These are phyloP conservation scores for Silene vulgaris DNA, from an alignment of 179 eudicot species.

Conservation along the genomic window DNA sequence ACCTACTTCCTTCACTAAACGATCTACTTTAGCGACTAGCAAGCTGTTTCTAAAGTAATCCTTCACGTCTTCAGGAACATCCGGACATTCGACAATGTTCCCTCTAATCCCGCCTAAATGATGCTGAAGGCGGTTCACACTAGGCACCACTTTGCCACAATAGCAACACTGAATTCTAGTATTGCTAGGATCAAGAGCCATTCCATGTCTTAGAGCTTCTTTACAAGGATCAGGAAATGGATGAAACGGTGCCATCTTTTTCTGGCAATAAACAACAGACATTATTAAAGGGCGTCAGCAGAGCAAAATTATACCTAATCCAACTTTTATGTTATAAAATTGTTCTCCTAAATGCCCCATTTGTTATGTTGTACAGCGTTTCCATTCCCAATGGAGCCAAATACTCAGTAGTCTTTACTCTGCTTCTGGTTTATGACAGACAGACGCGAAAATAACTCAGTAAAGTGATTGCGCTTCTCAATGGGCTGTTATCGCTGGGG, in stretches of 20 bases:
- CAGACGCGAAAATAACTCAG: neutral
- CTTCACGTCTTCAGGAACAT: slow-evolving; percentile 39
- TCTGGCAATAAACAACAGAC: slow-evolving; percentile 20
- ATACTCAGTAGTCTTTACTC: too few species aligned
- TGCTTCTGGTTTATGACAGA: too few species aligned
- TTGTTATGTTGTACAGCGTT: too few species aligned
- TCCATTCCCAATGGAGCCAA: too few species aligned
- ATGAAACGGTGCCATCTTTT: slow-evolving; percentile 26
- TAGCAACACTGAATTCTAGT: slow-evolving; percentile 43
- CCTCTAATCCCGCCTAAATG: slow-evolving; percentile 50
- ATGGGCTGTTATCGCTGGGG: too few species aligned
- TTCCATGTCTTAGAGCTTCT: slow-evolving; percentile 41
- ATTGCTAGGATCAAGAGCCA: slow-evolving; percentile 34
- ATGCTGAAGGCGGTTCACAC: slow-evolving; percentile 42
- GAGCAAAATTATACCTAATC: neutral
- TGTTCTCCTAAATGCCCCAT: too few species aligned
- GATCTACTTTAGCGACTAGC: slow-evolving; percentile 27
- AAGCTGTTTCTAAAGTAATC: slow-evolving; percentile 26
- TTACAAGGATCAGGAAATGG: slow-evolving; percentile 23
- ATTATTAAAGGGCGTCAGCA: slow-evolving; percentile 7
- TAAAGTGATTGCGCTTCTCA: neutral
- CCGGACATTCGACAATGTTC: slow-evolving; percentile 34
- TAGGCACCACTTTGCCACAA: slow-evolving; percentile 45
- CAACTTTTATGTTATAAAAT: too few species aligned
- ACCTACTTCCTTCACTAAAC: slow-evolving; percentile 39